Conservation (phyloP, 1,284 basidiomycete species). For the Tilletia walkeri region DNA sequence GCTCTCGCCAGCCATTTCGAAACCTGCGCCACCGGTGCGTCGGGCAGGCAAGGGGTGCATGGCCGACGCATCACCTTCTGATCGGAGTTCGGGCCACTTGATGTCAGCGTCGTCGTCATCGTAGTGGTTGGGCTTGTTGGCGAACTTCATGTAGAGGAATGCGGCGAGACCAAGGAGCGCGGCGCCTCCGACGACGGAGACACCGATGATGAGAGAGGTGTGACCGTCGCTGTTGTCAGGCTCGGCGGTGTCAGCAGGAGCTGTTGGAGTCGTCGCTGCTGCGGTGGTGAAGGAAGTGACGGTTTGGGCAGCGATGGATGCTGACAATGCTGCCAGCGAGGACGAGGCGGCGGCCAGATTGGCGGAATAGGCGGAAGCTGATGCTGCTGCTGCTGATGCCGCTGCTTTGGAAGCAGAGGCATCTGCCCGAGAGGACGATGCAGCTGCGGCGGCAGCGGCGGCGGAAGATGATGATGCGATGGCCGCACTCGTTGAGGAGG, state of each 20-base stretch:
- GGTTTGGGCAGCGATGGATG: slow-evolving; percentile 21
- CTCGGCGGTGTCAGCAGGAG: background rate
- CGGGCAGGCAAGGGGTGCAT: slow-evolving; percentile 51
- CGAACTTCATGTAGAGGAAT: slow-evolving; percentile 50
- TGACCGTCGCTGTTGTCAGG: slow-evolving; percentile 21
- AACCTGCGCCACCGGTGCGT: slow-evolving; percentile 50
- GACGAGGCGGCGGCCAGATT: slow-evolving; percentile 17
- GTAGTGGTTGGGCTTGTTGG: slow-evolving; percentile 35
- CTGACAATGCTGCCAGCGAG: background rate
- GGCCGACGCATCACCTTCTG: slow-evolving; percentile 42
- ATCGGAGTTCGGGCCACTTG: slow-evolving; percentile 53
- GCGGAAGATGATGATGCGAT: background rate
- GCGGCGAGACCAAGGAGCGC: slow-evolving; percentile 38
- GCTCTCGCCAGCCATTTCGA: slow-evolving; percentile 51
- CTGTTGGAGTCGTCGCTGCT: background rate
- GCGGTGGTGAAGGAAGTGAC: background rate
- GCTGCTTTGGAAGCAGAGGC: slow-evolving; percentile 19
- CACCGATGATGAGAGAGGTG: slow-evolving; percentile 50
- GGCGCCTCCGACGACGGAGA: slow-evolving; percentile 48
- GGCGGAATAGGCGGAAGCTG: slow-evolving; percentile 26
- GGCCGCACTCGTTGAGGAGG: slow-evolving; percentile 18
- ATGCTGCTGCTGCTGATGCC: slow-evolving; percentile 19
- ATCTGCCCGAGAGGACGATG: slow-evolving; percentile 15
- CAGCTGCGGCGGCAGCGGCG: background rate
- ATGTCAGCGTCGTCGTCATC: slow-evolving; percentile 48